Evolutionary conservation across 352 stramenopile genomes (phyloP).

Genomic region (Pythium utonaiense): DNA sequence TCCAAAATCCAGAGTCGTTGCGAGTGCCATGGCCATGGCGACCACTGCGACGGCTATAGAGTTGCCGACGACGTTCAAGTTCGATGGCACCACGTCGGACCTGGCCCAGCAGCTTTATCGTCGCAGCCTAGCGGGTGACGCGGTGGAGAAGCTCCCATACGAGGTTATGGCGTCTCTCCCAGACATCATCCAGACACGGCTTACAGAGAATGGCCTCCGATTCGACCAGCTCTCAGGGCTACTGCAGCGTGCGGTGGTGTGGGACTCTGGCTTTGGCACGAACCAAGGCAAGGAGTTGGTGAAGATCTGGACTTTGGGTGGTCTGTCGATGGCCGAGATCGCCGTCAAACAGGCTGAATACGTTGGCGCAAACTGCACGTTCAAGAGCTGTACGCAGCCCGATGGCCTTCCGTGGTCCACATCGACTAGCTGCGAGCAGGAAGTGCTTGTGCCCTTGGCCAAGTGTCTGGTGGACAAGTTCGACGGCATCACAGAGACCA

Average conservation of each 20-base stretch:
- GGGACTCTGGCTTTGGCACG: slow-evolving; percentile 35
- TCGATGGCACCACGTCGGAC: slow-evolving; percentile 30
- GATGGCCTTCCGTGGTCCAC: slow-evolving; percentile 14
- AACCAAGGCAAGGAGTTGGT: slow-evolving; percentile 12
- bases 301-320: slow-evolving; percentile 27
- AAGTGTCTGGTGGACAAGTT: slow-evolving; percentile 14
- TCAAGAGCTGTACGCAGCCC: slow-evolving; percentile 18
- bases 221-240: slow-evolving; percentile 13
- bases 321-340: slow-evolving; percentile 35
- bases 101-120: slow-evolving; percentile 34
- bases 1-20: background rate
- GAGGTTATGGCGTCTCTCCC: no score
- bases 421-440: slow-evolving; percentile 23
- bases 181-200: background rate
- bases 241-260: slow-evolving; percentile 36
- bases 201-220: background rate
- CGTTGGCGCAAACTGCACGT: slow-evolving; percentile 3
- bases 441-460: slow-evolving; percentile 11
- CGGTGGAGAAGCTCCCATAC: background rate
- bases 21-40: no score
- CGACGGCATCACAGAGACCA: background rate
- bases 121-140: slow-evolving; percentile 7
- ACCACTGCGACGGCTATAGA: no score
- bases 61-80: slow-evolving; percentile 17
- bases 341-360: slow-evolving; percentile 20